A percentile compares a stretch with the other conserved stretches of the same genome.
phyloP scores from a whole-genome alignment of 169 alveolate species.

The Eimeria zaria region DNA sequence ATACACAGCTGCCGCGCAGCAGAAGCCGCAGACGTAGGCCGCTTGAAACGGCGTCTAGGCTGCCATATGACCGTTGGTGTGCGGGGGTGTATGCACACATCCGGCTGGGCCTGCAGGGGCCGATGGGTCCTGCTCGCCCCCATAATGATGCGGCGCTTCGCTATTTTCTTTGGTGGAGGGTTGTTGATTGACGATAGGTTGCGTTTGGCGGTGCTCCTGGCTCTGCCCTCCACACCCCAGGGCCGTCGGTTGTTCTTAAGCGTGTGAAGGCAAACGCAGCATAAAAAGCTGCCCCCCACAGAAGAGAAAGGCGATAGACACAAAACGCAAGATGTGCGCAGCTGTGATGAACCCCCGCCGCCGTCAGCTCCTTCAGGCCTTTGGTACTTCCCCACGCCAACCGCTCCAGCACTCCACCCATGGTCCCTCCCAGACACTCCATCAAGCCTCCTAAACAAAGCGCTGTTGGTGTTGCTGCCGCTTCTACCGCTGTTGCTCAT shows the following conservation, averaged over 20 bases:
- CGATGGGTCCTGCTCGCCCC: not conserved
- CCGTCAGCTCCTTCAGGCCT: not conserved
- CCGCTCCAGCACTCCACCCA: not conserved
- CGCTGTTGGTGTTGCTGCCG: slow-evolving; percentile 30
- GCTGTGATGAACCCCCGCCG: not conserved
- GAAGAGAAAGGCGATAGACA: slow-evolving; percentile 12
- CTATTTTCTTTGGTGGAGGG: not conserved
- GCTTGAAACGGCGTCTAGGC: not conserved
- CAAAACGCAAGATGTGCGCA: not conserved
- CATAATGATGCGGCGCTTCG: not conserved
- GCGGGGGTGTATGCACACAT: not conserved
- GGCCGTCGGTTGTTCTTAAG: not conserved
- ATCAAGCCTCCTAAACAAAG: not conserved
- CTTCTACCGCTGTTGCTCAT: not conserved
- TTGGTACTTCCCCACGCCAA: not conserved
- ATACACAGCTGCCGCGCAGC: not conserved
- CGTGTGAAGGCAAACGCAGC: slow-evolving; percentile 14
- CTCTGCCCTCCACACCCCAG: not conserved
- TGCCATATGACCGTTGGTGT: not conserved
- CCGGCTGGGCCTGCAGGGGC: not conserved
- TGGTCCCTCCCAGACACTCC: not conserved
- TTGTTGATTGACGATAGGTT: not conserved
- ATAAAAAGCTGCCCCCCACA: slow-evolving; percentile 15
- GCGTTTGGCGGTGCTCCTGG: not conserved
- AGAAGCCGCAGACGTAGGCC: not conserved